Conservation (phyloP, 1,284 basidiomycete species). For the Ganoderma sinense region DNA sequence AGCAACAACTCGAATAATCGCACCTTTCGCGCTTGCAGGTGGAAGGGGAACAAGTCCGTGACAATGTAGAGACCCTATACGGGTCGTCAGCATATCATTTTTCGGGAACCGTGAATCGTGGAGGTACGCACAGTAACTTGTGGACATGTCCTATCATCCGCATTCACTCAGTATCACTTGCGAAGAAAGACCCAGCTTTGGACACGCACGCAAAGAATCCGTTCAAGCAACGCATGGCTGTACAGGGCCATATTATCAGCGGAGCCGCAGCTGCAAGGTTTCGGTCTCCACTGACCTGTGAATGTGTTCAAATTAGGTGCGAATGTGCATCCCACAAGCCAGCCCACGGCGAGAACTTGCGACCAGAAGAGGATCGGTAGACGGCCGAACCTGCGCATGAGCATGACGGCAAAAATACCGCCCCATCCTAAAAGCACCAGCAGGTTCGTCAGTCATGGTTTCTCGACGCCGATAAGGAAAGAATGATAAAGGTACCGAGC, state of each 20-base stretch:
- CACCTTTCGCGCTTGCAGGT: constrained; percentile 76
- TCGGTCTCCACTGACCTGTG: constrained; percentile 45
- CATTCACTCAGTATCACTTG: constrained; percentile 1
- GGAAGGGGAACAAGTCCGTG: constrained; percentile 78
- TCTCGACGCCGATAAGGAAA: neutral
- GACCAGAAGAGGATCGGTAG: constrained; percentile 72
- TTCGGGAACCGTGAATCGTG: neutral
- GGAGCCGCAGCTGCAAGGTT: neutral
- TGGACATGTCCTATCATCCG: constrained; percentile 58
- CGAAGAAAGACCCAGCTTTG: neutral
- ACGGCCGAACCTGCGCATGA: constrained; percentile 64
- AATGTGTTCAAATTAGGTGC: constrained; percentile 61
- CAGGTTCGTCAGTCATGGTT: neutral
- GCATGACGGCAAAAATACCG: constrained; percentile 65
- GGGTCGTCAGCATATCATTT: neutral
- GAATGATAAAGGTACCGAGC: constrained; percentile 46
- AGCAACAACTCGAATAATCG: neutral
- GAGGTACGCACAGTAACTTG: constrained; percentile 65
- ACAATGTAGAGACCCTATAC: constrained; percentile 68
- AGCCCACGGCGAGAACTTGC: constrained; percentile 60
- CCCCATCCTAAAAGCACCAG: constrained; percentile 55
- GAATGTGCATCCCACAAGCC: constrained; percentile 60
- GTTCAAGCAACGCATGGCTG: constrained; percentile 75
- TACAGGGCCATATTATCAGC: neutral
- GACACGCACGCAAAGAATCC: constrained; percentile 67